Conservation (phyloP, 78 protist genomes). For the Monosiga brevicollis region DNA sequence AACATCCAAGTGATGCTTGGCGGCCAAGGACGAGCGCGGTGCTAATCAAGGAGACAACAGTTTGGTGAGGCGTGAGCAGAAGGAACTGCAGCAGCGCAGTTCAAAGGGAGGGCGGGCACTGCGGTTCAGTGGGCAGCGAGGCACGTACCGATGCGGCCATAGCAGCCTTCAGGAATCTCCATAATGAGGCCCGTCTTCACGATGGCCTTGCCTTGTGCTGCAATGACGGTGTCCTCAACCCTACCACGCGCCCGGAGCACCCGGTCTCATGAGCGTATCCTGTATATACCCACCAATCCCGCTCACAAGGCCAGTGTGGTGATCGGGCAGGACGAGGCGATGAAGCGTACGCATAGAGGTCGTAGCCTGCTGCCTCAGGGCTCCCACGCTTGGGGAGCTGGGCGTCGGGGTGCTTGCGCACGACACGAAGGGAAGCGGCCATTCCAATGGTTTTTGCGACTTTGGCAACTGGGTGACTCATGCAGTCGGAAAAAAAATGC, state of each 20-base stretch:
- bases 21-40: conserved; percentile 76
- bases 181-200: conserved; percentile 61
- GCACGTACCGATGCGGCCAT: conserved; percentile 54
- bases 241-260: neutral
- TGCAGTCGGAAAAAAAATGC: too few relatives aligned
- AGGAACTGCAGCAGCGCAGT: neutral
- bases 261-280: too few relatives aligned
- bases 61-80: neutral
- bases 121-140: neutral
- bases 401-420: conserved; percentile 34
- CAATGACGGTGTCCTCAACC: conserved; percentile 41
- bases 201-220: conserved; percentile 63
- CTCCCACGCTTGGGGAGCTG: conserved; percentile 47
- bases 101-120: neutral
- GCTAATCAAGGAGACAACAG: neutral
- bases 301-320: neutral
- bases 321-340: neutral
- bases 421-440: too few relatives aligned
- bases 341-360: conserved; percentile 21
- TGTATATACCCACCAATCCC: neutral
- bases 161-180: conserved; percentile 48
- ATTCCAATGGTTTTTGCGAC: too few relatives aligned
- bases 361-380: conserved; percentile 67
- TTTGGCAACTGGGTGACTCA: too few relatives aligned
- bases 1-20: conserved; percentile 61